These are phyloP conservation scores for Tulasnella calospora DNA, from an alignment of 768 basidiomycete genomes.

Conservation along the genomic window DNA sequence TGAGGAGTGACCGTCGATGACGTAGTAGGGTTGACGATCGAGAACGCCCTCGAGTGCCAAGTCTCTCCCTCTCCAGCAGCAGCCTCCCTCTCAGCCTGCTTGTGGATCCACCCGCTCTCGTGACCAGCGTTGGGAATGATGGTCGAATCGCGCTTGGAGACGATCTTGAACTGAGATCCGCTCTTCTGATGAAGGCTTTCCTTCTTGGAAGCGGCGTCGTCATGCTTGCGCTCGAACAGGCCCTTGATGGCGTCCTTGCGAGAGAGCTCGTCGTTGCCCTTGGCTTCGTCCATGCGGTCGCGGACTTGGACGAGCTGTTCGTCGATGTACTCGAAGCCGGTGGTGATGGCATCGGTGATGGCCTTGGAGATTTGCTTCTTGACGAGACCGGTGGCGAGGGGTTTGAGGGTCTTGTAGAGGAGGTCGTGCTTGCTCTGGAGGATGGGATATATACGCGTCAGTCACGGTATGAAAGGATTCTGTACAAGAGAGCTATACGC, in stretches of 20 bases:
- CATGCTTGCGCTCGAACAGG: constrained; percentile 60
- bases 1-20: constrained; percentile 5
- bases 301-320: constrained; percentile 84
- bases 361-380: constrained; percentile 68
- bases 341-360: constrained; percentile 61
- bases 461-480: background rate
- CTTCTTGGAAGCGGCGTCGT: constrained; percentile 42
- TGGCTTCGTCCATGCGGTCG: constrained; percentile 68
- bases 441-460: background rate
- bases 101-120: constrained; percentile 68
- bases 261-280: constrained; percentile 41
- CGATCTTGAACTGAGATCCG: constrained; percentile 73
- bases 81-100: constrained; percentile 45
- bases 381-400: constrained; percentile 74
- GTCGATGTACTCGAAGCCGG: constrained; percentile 82
- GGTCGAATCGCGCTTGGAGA: constrained; percentile 62
- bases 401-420: constrained; percentile 77
- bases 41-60: constrained; percentile 52
- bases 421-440: constrained; percentile 68
- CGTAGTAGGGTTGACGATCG: constrained; percentile 15
- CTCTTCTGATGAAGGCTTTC: constrained; percentile 40
- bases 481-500: background rate
- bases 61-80: constrained; percentile 42
- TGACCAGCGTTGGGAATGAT: constrained; percentile 60
- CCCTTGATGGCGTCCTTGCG: constrained; percentile 56